Conservation (phyloP, 1,284 basidiomycete species). For the Marasmius tenuissimus region DNA sequence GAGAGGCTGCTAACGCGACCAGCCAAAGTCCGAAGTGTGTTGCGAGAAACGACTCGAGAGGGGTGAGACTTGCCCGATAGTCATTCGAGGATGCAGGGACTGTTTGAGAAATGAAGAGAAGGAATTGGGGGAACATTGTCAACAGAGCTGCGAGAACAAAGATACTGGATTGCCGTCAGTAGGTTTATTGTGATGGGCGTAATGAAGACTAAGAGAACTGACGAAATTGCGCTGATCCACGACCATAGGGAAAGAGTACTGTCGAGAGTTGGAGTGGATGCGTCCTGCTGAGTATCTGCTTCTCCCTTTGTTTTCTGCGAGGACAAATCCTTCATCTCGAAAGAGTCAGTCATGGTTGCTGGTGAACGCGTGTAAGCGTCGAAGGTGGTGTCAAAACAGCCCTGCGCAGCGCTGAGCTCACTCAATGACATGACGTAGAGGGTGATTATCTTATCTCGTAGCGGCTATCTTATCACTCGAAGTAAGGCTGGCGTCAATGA, state of each 20-base stretch:
- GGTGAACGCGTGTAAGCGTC: neutral
- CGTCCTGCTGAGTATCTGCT: neutral
- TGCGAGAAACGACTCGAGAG: constrained; percentile 66
- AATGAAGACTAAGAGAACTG: neutral
- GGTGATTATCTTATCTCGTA: too few relatives aligned
- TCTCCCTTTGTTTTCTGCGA: neutral
- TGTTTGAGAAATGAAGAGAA: constrained; percentile 60
- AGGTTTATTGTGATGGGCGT: neutral
- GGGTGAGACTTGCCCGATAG: constrained; percentile 49
- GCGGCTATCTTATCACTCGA: too few relatives aligned
- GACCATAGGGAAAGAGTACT: neutral
- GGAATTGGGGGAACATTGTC: constrained; percentile 54
- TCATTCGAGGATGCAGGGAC: constrained; percentile 25
- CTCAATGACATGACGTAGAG: too few relatives aligned
- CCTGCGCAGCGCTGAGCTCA: too few relatives aligned
- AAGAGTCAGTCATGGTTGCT: neutral
- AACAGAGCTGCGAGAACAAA: constrained; percentile 44
- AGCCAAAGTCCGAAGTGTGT: constrained; percentile 63
- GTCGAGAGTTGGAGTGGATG: neutral
- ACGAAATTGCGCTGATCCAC: neutral
- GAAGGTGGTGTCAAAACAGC: too few relatives aligned
- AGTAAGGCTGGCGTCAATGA: too few relatives aligned
- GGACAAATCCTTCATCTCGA: neutral
- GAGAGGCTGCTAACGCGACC: constrained; percentile 48
- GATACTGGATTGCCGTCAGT: constrained; percentile 30